These are phyloP conservation scores for Saccharomyces hybrid DNA, from an alignment of 1,139 yeast genomes.

Conservation along the genomic window DNA sequence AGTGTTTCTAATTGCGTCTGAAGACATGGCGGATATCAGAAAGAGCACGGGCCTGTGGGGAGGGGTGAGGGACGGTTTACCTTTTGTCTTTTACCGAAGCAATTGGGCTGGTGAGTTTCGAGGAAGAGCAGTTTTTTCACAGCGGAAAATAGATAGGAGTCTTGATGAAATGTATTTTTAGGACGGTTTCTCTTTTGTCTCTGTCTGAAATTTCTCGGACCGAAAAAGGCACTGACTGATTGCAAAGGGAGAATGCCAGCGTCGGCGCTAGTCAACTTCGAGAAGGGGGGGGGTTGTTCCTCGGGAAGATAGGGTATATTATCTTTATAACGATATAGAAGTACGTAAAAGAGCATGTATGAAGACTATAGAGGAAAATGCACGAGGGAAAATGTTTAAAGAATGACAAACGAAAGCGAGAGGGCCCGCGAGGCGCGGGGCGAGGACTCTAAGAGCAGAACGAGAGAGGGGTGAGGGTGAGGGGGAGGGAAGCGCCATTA, in stretches of 20 bases:
- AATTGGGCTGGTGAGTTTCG: not conserved
- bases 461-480: not conserved
- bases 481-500: constrained; percentile 4
- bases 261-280: not conserved
- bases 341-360: not conserved
- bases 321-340: not conserved
- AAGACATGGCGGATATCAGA: not conserved
- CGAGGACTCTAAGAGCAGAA: not conserved
- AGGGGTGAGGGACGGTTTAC: not conserved
- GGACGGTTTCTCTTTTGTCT: not conserved
- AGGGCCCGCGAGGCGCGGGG: not conserved
- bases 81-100: not conserved
- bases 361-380: not conserved
- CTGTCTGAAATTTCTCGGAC: not conserved
- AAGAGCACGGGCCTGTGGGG: not conserved
- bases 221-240: not conserved
- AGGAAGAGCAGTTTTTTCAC: not conserved
- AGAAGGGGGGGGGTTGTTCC: no score
- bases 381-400: not conserved
- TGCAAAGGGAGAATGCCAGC: not conserved
- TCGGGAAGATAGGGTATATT: not conserved
- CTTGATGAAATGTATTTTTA: not conserved
- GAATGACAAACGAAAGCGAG: not conserved
- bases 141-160: not conserved
- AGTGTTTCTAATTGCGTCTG: constrained; percentile 36